phyloP scores from a whole-genome alignment of 192 early-diverging fungal species.

The Coemansia sp. region DNA sequence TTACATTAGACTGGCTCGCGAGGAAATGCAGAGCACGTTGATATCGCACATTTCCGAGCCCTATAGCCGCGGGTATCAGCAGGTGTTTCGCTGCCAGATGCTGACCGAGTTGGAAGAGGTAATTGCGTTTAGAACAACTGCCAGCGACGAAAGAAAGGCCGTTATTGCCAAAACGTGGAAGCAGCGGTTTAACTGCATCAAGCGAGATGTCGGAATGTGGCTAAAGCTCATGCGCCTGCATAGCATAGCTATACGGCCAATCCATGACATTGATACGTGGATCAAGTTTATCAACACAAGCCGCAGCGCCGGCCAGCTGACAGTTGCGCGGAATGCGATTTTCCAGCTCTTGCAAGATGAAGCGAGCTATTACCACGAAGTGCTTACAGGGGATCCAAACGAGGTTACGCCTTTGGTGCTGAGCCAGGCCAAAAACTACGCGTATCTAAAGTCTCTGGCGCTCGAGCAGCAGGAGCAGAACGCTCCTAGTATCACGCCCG shows the following conservation, averaged over 20 bases:
- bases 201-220: conserved; percentile 95
- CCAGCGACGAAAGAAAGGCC: conserved; percentile 69
- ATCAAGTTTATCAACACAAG: conserved; percentile 95
- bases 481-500: background rate
- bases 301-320: conserved; percentile 76
- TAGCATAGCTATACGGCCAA: conserved; percentile 82
- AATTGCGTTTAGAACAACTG: conserved; percentile 77
- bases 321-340: conserved; percentile 42
- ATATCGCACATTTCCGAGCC: conserved; percentile 88
- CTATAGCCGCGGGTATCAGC: conserved; percentile 88
- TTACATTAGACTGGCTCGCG: conserved; percentile 80
- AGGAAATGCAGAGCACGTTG: conserved; percentile 83
- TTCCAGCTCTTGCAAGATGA: conserved; percentile 33
- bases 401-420: background rate
- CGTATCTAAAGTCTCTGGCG: conserved; percentile 8
- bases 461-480: background rate
- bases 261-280: conserved; percentile 92
- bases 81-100: conserved; percentile 93
- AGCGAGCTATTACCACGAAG: conserved; percentile 25
- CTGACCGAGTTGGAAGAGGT: conserved; percentile 97
- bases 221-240: conserved; percentile 85
- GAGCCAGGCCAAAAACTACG: conserved; percentile 30
- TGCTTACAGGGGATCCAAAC: conserved; percentile 20
- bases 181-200: conserved; percentile 77
- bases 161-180: conserved; percentile 87